Conservation (phyloP, 2,329 filamentous ascomycete species). For the Fusarium sp. region DNA sequence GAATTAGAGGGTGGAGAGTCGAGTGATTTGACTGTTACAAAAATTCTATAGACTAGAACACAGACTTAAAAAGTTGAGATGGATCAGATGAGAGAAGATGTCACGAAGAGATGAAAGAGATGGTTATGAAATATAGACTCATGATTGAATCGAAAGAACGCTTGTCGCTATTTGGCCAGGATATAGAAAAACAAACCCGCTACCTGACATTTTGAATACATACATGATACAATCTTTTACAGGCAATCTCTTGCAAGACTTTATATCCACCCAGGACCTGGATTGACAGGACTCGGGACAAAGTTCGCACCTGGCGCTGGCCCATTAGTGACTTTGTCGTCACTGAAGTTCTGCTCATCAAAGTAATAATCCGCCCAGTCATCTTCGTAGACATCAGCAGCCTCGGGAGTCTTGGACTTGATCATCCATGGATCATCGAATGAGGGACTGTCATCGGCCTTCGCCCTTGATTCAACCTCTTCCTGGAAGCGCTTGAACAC, state of each 20-base stretch:
- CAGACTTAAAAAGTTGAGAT: slow-evolving; percentile 6
- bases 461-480: slow-evolving; percentile 6
- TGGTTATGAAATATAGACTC: slow-evolving; percentile 26
- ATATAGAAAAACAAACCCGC: slow-evolving; percentile 21
- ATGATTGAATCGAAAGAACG: slow-evolving; percentile 19
- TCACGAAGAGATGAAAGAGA: slow-evolving; percentile 33
- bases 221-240: slow-evolving; percentile 9
- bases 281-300: slow-evolving; percentile 32
- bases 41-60: slow-evolving; percentile 51
- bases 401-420: slow-evolving; percentile 1
- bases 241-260: not conserved
- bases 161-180: slow-evolving; percentile 22
- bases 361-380: slow-evolving; percentile 47
- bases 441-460: slow-evolving; percentile 3
- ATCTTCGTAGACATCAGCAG: slow-evolving; percentile 37
- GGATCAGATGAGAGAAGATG: slow-evolving; percentile 18
- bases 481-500: slow-evolving; percentile 32
- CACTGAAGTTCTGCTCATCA: slow-evolving; percentile 37
- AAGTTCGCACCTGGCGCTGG: slow-evolving; percentile 14
- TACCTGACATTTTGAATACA: slow-evolving; percentile 17
- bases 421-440: slow-evolving; percentile 26
- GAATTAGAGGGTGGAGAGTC: slow-evolving; percentile 56
- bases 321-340: not conserved
- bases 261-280: slow-evolving; percentile 39
- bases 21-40: slow-evolving; percentile 61